Evolutionary conservation across 2,329 filamentous ascomycete species (phyloP), one percentile per base, ranked within the genome.

Genomic region (Apiospora sp.): DNA sequence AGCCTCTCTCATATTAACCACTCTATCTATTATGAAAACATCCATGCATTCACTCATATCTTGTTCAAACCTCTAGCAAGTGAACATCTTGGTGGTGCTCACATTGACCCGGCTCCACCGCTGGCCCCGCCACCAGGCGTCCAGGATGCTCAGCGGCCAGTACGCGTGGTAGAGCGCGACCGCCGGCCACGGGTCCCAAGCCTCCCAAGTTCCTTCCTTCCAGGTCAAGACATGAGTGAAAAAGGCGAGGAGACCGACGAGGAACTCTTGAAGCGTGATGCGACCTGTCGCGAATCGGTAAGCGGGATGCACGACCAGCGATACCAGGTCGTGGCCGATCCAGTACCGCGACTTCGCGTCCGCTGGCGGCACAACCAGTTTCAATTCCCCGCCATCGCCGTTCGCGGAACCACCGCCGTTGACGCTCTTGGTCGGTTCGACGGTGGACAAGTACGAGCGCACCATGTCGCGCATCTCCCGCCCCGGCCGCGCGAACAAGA

Each of bases 91-190:
- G 37, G 85, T 86, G 16, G 92, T 93, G 76, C 91, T 92, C 3
- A 93, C 90, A 80, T 94, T 93, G 49, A 92, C 79, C 73, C 91
- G 84, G 74, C 87, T 91, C 92, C 92, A 94, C 72, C 82, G 84
- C 74, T 78, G 84, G 0, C 88, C 85, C 4, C 78, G 79, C 77
- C 79, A 79, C 72, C 88, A 82, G 69, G 81, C 84, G 71, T 77
- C 78, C 7, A 85, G 67, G 76, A 93, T 91, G 73, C 81, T 83
- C 30, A 82, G 72, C 0, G 89, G 89, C 84, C 86, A 89, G 75
- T 88, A 90, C 3, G 89, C 80, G 75, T 90, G 88, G 73, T 88
- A 88, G 69, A 90, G 79, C 83, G 86, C 87, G 80, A 88, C 87
- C 76, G 85, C 89, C 0, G 90, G 89, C 77, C 87, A 78, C 1